Conservation (phyloP, 2,329 filamentous ascomycete genomes). For the Alternaria panax region DNA sequence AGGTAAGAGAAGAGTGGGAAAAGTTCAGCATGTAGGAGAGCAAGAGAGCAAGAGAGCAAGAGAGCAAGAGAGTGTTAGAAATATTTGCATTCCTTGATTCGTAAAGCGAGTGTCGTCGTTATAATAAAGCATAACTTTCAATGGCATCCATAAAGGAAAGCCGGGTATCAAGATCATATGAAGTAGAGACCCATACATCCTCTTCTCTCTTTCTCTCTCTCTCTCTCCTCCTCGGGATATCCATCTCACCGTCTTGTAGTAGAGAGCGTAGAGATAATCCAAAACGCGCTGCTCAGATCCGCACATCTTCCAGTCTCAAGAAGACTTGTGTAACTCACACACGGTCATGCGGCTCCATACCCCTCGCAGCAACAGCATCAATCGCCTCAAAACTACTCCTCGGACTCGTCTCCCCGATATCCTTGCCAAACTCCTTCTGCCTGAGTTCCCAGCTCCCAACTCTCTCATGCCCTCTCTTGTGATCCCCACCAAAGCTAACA, state of each 20-base stretch:
- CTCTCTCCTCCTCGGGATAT: background rate
- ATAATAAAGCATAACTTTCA: background rate
- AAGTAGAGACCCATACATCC: slow-evolving; percentile 11
- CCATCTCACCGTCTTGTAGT: slow-evolving; percentile 1
- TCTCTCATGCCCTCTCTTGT: slow-evolving; percentile 56
- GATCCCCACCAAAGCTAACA: slow-evolving; percentile 21
- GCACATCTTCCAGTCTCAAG: background rate
- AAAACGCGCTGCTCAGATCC: background rate
- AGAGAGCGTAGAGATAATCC: slow-evolving; percentile 1
- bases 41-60: background rate
- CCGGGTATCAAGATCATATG: slow-evolving; percentile 35
- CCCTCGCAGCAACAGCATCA: slow-evolving; percentile 50
- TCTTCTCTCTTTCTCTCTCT: background rate
- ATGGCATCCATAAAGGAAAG: background rate
- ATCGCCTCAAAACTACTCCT: slow-evolving; percentile 56
- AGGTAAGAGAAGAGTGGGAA: background rate
- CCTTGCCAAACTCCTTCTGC: slow-evolving; percentile 45
- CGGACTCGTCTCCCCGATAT: slow-evolving; percentile 34
- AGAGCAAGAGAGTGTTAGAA: background rate
- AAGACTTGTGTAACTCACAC: slow-evolving; percentile 46
- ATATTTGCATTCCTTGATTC: background rate
- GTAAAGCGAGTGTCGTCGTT: slow-evolving; percentile 3
- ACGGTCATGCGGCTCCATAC: slow-evolving; percentile 56
- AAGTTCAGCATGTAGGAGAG: background rate
- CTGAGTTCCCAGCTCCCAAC: slow-evolving; percentile 65